Percentiles rank a stretch among this genome's conserved stretches.
Conservation (phyloP, 106 monocot species). For the Dioscorea dumetorum region DNA sequence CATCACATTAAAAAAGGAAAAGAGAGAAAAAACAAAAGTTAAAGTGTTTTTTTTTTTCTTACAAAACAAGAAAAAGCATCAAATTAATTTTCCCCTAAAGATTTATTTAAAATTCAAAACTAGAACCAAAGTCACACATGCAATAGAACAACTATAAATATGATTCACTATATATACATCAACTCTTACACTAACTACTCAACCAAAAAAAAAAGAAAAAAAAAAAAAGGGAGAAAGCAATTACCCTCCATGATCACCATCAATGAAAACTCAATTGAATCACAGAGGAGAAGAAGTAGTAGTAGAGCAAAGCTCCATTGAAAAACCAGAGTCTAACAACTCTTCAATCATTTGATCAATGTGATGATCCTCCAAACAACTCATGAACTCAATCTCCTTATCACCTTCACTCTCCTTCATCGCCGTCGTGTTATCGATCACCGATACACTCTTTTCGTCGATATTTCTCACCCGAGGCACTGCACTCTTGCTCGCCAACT, state of each 20-base stretch:
- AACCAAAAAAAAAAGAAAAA: neutral
- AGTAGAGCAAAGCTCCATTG: conserved; percentile 38
- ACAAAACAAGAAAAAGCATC: neutral
- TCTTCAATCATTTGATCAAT: conserved; percentile 91
- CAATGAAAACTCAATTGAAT: neutral
- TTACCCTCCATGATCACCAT: neutral
- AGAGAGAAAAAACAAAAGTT: neutral
- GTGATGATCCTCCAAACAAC: conserved; percentile 43
- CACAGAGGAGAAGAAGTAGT: neutral
- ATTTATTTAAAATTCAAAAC: too few species aligned
- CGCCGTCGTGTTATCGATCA: neutral
- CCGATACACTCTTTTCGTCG: too few species aligned
- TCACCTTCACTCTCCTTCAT: neutral
- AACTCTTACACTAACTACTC: neutral
- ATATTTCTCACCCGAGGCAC: too few species aligned
- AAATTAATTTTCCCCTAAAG: too few species aligned
- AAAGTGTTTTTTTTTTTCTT: neutral
- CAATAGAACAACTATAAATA: neutral
- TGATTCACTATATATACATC: neutral
- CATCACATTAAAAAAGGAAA: neutral
- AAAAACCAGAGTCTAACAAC: conserved; percentile 46
- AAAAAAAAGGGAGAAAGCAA: too few species aligned
- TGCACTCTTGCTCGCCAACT: too few species aligned
- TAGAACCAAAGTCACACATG: neutral
- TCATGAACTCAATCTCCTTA: conserved; percentile 6